phyloP scores from a whole-genome alignment of 441 rosid species.

The California macrophylla region DNA sequence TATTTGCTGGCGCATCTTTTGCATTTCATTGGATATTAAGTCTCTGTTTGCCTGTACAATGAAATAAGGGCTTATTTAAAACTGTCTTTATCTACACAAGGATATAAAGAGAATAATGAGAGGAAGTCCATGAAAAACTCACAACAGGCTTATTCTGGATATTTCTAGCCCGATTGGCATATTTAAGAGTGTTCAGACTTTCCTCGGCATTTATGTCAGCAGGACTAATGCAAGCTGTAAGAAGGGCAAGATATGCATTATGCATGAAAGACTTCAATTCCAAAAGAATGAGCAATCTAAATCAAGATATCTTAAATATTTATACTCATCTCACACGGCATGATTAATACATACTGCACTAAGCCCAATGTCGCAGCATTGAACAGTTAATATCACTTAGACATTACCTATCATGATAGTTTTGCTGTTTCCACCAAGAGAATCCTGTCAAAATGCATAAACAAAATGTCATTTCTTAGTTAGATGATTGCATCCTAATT shows the following conservation, averaged over 20 bases:
- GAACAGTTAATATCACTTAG: constrained; percentile 2
- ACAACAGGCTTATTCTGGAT: constrained; percentile 63
- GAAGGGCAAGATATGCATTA: constrained; percentile 20
- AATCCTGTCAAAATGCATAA: constrained; percentile 37
- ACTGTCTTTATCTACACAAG: constrained; percentile 9
- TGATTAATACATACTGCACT: background rate
- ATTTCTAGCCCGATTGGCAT: constrained; percentile 66
- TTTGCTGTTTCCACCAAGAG: constrained; percentile 64
- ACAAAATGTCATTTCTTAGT: background rate
- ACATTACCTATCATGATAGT: constrained; percentile 57
- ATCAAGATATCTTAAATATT: background rate
- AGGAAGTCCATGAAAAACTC: constrained; percentile 21
- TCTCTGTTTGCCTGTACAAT: constrained; percentile 54
- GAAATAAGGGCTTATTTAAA: constrained; percentile 10
- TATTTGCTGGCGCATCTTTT: constrained; percentile 56
- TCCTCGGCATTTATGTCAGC: constrained; percentile 62
- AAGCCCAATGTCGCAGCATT: background rate
- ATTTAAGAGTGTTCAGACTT: constrained; percentile 51
- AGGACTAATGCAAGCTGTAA: constrained; percentile 59
- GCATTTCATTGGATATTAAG: constrained; percentile 50
- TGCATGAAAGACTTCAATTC: constrained; percentile 5
- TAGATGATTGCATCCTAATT: background rate
- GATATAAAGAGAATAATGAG: constrained; percentile 9
- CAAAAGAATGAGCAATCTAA: constrained; percentile 9
- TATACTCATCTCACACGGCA: background rate